phyloP scores from a whole-genome alignment of 352 stramenopile genomes.

The Phytophthora uliginosa region DNA sequence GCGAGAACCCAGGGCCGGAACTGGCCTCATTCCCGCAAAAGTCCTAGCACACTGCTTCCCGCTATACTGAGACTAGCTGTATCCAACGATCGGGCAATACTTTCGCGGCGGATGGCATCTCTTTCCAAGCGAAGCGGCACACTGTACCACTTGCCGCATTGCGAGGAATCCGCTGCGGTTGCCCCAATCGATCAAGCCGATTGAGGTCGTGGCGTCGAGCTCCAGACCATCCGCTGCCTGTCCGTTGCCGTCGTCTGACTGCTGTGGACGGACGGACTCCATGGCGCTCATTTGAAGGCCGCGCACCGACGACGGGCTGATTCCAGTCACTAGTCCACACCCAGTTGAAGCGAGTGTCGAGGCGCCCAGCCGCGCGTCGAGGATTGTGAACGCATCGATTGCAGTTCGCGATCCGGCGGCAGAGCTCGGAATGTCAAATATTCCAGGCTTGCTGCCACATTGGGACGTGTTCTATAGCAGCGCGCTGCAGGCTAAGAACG shows the following conservation, averaged over 20 bases:
- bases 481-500: conserved; percentile 11
- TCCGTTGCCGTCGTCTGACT: background rate
- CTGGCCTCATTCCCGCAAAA: conserved; percentile 25
- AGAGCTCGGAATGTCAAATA: background rate
- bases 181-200: conserved; percentile 4
- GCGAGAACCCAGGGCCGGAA: conserved; percentile 20
- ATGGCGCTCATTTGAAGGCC: background rate
- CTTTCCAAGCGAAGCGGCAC: background rate
- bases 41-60: background rate
- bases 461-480: background rate
- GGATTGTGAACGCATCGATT: conserved; percentile 19
- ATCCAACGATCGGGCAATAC: background rate
- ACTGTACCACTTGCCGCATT: conserved; percentile 3
- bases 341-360: conserved; percentile 23
- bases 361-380: background rate
- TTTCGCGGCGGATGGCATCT: conserved; percentile 7
- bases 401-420: background rate
- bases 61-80: background rate
- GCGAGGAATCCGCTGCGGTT: background rate
- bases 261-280: background rate
- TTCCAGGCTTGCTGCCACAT: background rate
- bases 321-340: background rate
- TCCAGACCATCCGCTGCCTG: background rate
- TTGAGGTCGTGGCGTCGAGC: conserved; percentile 21
- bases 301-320: background rate